Conservation (phyloP, 2,329 filamentous ascomycete species). For the Arachnopeziza araneosa region DNA sequence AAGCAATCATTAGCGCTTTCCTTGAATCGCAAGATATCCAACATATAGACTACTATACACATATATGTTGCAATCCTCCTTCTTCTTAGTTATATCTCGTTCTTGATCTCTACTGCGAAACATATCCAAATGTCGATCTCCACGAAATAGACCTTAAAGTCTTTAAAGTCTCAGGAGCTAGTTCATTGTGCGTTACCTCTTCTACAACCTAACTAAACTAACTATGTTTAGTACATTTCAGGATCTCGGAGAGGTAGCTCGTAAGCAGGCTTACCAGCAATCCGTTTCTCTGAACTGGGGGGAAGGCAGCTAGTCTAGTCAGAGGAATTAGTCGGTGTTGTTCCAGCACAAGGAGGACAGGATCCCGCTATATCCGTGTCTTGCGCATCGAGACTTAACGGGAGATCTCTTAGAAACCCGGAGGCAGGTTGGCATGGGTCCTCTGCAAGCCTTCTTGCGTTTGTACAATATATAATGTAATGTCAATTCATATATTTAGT, state of each 20-base stretch:
- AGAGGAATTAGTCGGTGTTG: constrained; percentile 23
- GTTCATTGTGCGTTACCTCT: constrained; percentile 21
- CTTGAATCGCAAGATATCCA: constrained; percentile 17
- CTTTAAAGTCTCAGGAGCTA: constrained; percentile 24
- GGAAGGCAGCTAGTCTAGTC: constrained; percentile 17
- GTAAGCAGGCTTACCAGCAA: constrained; percentile 17
- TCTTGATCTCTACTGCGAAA: constrained; percentile 28
- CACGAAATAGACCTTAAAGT: constrained; percentile 24
- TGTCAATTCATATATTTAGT: constrained; percentile 13
- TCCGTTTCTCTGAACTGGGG: constrained; percentile 22
- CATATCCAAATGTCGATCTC: constrained; percentile 23
- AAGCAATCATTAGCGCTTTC: constrained; percentile 17
- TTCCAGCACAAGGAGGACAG: constrained; percentile 23
- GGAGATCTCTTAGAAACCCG: constrained; percentile 23
- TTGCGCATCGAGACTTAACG: constrained; percentile 21
- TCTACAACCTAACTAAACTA: constrained; percentile 13
- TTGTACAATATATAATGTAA: constrained; percentile 11
- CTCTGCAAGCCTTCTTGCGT: constrained; percentile 9
- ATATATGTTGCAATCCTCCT: constrained; percentile 23
- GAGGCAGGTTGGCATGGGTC: constrained; percentile 15
- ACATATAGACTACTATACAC: constrained; percentile 22
- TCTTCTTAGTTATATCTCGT: constrained; percentile 29
- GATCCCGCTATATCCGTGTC: constrained; percentile 23
- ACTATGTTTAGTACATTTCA: constrained; percentile 15
- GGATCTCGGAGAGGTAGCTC: constrained; percentile 16